These are phyloP conservation scores for Helenozyma baotianmanensis DNA, from an alignment of 805 yeast genomes.

Conservation along the genomic window DNA sequence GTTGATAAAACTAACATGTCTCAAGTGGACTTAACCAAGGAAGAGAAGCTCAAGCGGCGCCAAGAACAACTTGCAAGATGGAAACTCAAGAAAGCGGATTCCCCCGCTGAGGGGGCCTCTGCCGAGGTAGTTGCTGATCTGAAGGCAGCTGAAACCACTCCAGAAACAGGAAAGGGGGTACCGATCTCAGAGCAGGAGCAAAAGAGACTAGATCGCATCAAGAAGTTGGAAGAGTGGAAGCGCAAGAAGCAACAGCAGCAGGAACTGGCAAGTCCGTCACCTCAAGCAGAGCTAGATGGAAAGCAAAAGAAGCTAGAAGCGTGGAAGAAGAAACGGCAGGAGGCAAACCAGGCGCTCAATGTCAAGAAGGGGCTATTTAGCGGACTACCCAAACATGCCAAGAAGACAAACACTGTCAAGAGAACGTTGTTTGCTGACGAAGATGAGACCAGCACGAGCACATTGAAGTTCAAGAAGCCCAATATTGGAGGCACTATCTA, in stretches of 20 bases:
- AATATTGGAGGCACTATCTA: constrained; percentile 8
- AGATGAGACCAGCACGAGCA: constrained; percentile 19
- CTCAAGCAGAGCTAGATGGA: constrained; percentile 11
- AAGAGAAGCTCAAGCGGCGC: constrained; percentile 37
- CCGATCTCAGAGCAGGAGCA: constrained; percentile 3
- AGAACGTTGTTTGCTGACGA: constrained; percentile 25
- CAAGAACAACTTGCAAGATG: constrained; percentile 55
- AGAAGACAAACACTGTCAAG: too few species aligned
- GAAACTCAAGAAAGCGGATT: constrained; percentile 48
- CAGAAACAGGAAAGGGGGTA: not conserved
- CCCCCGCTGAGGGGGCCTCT: constrained; percentile 1
- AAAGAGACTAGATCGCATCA: constrained; percentile 11
- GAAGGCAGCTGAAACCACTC: too few species aligned
- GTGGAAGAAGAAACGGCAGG: constrained; percentile 43
- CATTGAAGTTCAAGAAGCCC: constrained; percentile 20
- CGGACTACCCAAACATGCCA: too few species aligned
- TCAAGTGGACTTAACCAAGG: constrained; percentile 15
- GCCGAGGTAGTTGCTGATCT: too few species aligned
- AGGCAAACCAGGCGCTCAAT: too few species aligned
- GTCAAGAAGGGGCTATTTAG: too few species aligned
- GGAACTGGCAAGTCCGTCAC: not conserved
- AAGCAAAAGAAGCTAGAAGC: constrained; percentile 40
- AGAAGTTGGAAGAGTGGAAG: constrained; percentile 18
- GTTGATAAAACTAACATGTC: constrained; percentile 12
- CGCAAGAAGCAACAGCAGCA: constrained; percentile 13